These are phyloP conservation scores for Nemania bipapillata DNA, from an alignment of 2,329 filamentous ascomycete genomes.

Conservation along the genomic window DNA sequence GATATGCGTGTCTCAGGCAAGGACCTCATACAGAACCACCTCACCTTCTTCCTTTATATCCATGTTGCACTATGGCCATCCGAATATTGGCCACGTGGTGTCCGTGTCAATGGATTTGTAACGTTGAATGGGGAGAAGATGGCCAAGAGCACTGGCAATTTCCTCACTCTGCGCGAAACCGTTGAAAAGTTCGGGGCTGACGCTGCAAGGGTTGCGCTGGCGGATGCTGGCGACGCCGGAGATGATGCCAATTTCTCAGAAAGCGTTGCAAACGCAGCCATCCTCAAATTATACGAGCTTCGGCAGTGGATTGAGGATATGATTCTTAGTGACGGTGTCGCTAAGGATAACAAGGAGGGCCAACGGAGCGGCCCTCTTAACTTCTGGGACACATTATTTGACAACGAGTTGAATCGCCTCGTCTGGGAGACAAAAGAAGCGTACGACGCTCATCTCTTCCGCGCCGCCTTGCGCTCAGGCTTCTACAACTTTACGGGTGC, in stretches of 20 bases:
- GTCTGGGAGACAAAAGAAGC: slow-evolving; percentile 81
- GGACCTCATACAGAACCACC: slow-evolving; percentile 62
- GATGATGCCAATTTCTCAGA: slow-evolving; percentile 98
- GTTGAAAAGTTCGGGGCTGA: slow-evolving; percentile 95
- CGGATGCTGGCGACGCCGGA: slow-evolving; percentile 93
- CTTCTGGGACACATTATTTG: slow-evolving; percentile 88
- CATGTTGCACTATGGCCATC: slow-evolving; percentile 90
- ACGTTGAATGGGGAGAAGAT: slow-evolving; percentile 98
- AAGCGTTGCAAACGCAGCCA: slow-evolving; percentile 89
- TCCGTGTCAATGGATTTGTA: slow-evolving; percentile 92
- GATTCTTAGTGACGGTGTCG: slow-evolving; percentile 66
- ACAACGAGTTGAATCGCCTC: slow-evolving; percentile 89
- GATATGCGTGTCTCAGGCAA: slow-evolving; percentile 28
- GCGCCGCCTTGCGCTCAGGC: slow-evolving; percentile 83
- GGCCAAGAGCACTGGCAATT: slow-evolving; percentile 97
- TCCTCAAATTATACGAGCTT: slow-evolving; percentile 78
- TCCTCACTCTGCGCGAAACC: slow-evolving; percentile 86
- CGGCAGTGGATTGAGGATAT: slow-evolving; percentile 95
- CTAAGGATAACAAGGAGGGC: too few species aligned
- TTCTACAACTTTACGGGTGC: slow-evolving; percentile 79
- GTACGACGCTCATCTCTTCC: slow-evolving; percentile 84
- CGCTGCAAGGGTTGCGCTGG: slow-evolving; percentile 89
- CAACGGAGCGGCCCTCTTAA: slow-evolving; percentile 84
- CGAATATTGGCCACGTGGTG: slow-evolving; percentile 87
- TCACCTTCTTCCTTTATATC: slow-evolving; percentile 95